Base-by-base conservation (phyloP, 306 rosid genomes). In the Lagenaria siceraria region DNA sequence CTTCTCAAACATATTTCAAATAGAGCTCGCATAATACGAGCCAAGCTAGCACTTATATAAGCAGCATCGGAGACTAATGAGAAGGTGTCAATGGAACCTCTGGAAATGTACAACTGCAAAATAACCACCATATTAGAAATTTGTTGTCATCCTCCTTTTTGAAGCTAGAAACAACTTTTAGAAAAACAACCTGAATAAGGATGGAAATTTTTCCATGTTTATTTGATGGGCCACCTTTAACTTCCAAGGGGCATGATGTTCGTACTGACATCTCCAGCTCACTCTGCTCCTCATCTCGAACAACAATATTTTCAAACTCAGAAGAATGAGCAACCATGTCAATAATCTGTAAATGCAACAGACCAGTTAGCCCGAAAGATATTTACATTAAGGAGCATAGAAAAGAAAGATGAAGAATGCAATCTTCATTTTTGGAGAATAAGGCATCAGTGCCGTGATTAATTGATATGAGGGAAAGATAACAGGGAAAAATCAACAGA, bases 31-130 rank as follows among this genome's bases (percentile, higher is more conserved):
- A 89, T 85, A 71, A 94, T 94, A 78, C 98, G 96, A 60, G 97
- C 97, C 90, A 92, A 86, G 88, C 98, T 92, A 68, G 98, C 98
- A 88, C 98, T 92, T 77, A 94, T 94, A 65, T 94, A 94, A 76
- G 97, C 75, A 76, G 98, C 98, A 86, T 94, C 98, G 82, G 98
- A 94, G 75, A 94, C 86, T 89, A 94, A 83, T 0, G 98, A 94
- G 79, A 91, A 94, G 79, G 90, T 55, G 84, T 94, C 93, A 43
- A 90, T 87, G 76, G 88, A 91, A 70, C 97, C 96, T 81, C 95
- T 92, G 82, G 97, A 94, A 81, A 94, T 92, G 88, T 87, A 92
- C 88, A 92, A 78, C 98, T 94, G 96, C 80, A 83, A 82, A 64
- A 85, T 3, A 86, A 68, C 78, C 72, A 66, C 80, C 36, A 76